A percentile compares a stretch with the other conserved stretches of the same genome.
Evolutionary conservation across 768 basidiomycete species (phyloP).

Genomic region (Naganishia vishniacii): DNA sequence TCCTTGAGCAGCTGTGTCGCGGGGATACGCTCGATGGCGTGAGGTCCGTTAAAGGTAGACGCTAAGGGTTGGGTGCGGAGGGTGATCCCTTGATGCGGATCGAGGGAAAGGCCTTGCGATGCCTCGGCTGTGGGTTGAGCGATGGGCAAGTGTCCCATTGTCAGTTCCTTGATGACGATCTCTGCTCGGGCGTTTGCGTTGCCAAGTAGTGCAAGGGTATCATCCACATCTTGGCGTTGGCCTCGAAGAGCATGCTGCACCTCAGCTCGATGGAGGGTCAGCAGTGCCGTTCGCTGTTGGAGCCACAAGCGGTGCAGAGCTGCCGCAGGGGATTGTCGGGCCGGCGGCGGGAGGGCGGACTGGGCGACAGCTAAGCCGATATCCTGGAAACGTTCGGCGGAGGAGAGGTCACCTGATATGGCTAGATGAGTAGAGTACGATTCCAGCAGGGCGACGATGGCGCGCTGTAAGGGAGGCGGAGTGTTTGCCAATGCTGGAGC

Average conservation of each 20-base stretch:
- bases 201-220: constrained; percentile 3
- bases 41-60: not conserved
- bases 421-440: constrained; percentile 39
- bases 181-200: constrained; percentile 19
- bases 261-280: constrained; percentile 37
- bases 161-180: constrained; percentile 14
- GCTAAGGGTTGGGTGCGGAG: not conserved
- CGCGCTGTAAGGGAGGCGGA: constrained; percentile 35
- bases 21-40: constrained; percentile 5
- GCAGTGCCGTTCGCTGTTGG: constrained; percentile 33
- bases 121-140: not conserved
- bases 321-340: constrained; percentile 24
- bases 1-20: constrained; percentile 35
- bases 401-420: constrained; percentile 25
- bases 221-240: constrained; percentile 17
- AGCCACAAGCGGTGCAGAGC: constrained; percentile 39
- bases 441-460: constrained; percentile 38
- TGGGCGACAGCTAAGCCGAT: constrained; percentile 1
- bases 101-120: not conserved
- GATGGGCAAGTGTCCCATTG: not conserved
- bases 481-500: not conserved
- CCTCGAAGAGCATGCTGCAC: constrained; percentile 34
- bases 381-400: constrained; percentile 33
- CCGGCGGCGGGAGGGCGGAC: not conserved
- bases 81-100: constrained; percentile 14